phyloP scores from a whole-genome alignment of 345 rosid genomes.

The Dovyalis caffra region DNA sequence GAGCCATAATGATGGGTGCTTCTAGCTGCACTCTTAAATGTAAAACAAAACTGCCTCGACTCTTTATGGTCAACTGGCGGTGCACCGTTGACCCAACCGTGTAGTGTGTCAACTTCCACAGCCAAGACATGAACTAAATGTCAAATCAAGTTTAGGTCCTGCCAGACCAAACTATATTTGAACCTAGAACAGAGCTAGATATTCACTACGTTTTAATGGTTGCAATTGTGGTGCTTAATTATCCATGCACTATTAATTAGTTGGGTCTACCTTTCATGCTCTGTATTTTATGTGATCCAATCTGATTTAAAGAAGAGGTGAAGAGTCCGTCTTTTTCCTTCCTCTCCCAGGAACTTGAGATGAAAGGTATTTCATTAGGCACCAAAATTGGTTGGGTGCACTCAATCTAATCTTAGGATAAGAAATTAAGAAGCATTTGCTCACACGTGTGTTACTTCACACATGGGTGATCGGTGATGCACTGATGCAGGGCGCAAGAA shows the following conservation, averaged over 20 bases:
- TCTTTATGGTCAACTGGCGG: slow-evolving; percentile 9
- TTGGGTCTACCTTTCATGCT: neutral
- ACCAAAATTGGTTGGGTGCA: neutral
- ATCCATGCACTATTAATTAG: neutral
- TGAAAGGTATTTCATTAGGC: too few relatives aligned
- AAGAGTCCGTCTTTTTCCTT: too few relatives aligned
- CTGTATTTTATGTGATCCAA: neutral
- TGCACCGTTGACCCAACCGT: neutral
- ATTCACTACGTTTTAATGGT: neutral
- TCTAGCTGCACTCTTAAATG: neutral
- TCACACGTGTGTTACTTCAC: too few relatives aligned
- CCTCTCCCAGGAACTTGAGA: too few relatives aligned
- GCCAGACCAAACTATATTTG: neutral
- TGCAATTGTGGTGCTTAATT: too few relatives aligned
- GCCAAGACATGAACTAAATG: neutral
- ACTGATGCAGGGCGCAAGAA: too few relatives aligned
- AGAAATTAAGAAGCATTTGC: too few relatives aligned
- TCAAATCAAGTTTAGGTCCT: neutral
- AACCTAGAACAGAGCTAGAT: neutral
- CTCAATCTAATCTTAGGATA: neutral
- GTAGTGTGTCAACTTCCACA: neutral
- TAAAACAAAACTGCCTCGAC: neutral
- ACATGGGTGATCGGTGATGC: too few relatives aligned
- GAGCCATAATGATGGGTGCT: neutral
- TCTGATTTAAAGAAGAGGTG: neutral